These are phyloP conservation scores for Microascus cirrosus DNA, from an alignment of 2,329 filamentous ascomycete genomes.

Conservation along the genomic window DNA sequence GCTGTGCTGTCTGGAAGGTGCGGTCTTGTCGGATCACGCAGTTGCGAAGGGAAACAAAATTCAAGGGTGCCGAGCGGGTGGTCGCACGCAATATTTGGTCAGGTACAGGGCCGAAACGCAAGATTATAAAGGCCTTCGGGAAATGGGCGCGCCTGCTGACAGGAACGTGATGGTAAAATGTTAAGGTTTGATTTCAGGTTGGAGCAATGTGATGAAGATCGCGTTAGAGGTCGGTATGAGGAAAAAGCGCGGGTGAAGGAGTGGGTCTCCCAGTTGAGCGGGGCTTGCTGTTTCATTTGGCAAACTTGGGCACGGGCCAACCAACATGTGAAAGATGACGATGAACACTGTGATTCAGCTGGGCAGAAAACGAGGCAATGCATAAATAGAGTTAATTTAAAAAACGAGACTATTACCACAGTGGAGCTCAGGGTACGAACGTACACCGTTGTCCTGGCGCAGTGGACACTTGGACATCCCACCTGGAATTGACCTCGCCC, in stretches of 20 bases:
- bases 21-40: neutral
- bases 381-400: neutral
- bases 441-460: neutral
- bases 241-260: slow-evolving; percentile 4
- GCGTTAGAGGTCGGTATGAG: slow-evolving; percentile 1
- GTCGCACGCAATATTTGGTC: neutral
- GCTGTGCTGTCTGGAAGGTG: neutral
- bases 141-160: neutral
- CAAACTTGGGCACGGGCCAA: neutral
- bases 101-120: neutral
- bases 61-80: neutral
- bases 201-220: neutral
- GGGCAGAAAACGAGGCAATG: neutral
- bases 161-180: neutral
- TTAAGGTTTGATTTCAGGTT: neutral
- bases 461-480: slow-evolving; percentile 6
- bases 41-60: neutral
- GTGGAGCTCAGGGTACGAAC: neutral
- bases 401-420: neutral
- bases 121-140: neutral
- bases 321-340: neutral
- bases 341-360: neutral
- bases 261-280: neutral
- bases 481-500: slow-evolving; percentile 1
- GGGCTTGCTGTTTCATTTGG: neutral